These are phyloP conservation scores for Penicillium sp. DNA, from an alignment of 2,329 filamentous ascomycete species.

Conservation along the genomic window DNA sequence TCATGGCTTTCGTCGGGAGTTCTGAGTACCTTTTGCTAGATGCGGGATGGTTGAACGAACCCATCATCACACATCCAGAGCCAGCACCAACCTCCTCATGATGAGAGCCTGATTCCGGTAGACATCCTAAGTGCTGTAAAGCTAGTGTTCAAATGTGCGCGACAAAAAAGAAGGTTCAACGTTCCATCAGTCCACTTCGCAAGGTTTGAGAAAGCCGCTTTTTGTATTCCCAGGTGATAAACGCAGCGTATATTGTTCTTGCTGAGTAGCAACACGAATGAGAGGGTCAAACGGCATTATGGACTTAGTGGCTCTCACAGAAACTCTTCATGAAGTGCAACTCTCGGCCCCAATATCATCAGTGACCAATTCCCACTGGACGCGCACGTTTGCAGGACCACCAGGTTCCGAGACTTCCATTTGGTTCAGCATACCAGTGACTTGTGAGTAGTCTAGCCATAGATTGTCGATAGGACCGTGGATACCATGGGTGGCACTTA, in stretches of 20 bases:
- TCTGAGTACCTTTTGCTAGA: too few relatives aligned
- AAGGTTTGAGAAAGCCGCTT: conserved; percentile 7
- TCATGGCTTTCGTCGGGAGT: too few relatives aligned
- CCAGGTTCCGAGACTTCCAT: conserved; percentile 11
- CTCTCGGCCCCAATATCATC: conserved; percentile 4
- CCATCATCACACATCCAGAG: too few relatives aligned
- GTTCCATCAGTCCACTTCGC: neutral
- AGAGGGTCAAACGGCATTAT: conserved; percentile 12
- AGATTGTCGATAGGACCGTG: conserved; percentile 12
- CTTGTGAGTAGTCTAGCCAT: conserved; percentile 15
- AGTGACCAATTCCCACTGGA: conserved; percentile 11
- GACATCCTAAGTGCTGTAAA: too few relatives aligned
- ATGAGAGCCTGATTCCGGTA: too few relatives aligned
- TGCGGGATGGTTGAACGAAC: too few relatives aligned
- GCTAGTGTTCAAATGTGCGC: too few relatives aligned
- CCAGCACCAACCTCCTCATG: too few relatives aligned
- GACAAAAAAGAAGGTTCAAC: too few relatives aligned
- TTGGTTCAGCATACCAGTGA: conserved; percentile 14
- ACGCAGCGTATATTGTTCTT: conserved; percentile 9
- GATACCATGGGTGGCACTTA: conserved; percentile 5
- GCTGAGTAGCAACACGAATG: conserved; percentile 5
- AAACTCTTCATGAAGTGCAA: conserved; percentile 8
- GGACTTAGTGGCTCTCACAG: conserved; percentile 5
- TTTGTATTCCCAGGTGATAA: conserved; percentile 2
- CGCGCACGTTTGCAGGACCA: conserved; percentile 9